A percentile compares a stretch with the other conserved stretches of the same genome.
phyloP scores from a whole-genome alignment of 1,139 yeast genomes.

The Kodamaea anthophila region DNA sequence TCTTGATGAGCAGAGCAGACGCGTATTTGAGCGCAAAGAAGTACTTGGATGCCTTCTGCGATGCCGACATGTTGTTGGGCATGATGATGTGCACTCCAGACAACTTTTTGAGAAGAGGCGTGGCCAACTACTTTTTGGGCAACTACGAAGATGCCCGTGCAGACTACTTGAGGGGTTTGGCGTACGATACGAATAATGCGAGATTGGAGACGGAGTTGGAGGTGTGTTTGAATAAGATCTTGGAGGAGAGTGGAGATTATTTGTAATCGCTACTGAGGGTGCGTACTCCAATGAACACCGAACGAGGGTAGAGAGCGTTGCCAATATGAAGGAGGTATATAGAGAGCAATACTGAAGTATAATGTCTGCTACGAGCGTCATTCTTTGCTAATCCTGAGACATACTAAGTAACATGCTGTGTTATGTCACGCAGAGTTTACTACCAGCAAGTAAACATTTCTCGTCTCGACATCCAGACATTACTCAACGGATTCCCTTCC shows the following conservation, averaged over 20 bases:
- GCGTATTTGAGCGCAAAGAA: slow-evolving; percentile 62
- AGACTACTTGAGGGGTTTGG: slow-evolving; percentile 72
- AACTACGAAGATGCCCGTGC: slow-evolving; percentile 67
- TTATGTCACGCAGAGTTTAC: too few relatives aligned
- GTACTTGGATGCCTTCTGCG: slow-evolving; percentile 72
- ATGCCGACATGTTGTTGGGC: slow-evolving; percentile 65
- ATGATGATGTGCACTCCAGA: slow-evolving; percentile 67
- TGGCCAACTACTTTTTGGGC: slow-evolving; percentile 64
- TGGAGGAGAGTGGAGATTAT: slow-evolving; percentile 47
- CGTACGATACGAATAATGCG: slow-evolving; percentile 51
- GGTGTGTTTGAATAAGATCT: slow-evolving; percentile 40
- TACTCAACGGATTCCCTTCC: too few relatives aligned
- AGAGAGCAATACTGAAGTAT: too few relatives aligned
- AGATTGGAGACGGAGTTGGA: slow-evolving; percentile 36
- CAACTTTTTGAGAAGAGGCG: slow-evolving; percentile 77
- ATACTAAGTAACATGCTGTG: too few relatives aligned
- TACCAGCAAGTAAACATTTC: too few relatives aligned
- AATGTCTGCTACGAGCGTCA: too few relatives aligned
- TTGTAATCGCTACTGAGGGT: too few relatives aligned
- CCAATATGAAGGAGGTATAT: too few relatives aligned
- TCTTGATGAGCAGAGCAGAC: slow-evolving; percentile 78
- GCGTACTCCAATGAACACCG: too few relatives aligned
- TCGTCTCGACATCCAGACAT: too few relatives aligned
- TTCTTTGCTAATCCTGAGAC: too few relatives aligned
- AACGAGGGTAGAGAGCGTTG: too few relatives aligned